Percentiles rank a stretch among this genome's conserved stretches.
phyloP scores from a whole-genome alignment of 306 rosid species.

The Parietaria judaica region DNA sequence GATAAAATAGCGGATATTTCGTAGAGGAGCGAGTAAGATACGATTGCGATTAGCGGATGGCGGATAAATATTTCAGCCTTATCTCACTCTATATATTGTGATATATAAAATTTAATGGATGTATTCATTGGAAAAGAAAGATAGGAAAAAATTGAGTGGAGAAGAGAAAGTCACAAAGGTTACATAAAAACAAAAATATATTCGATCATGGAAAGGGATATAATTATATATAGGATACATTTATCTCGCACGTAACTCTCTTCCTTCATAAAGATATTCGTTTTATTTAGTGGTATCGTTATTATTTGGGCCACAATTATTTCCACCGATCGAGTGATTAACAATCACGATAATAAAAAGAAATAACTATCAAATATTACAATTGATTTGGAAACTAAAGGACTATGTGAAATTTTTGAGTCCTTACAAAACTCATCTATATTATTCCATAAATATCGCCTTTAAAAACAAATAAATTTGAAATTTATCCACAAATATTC shows the following conservation, averaged over 20 bases:
- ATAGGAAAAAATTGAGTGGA: background rate
- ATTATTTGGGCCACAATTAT: background rate
- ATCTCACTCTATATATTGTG: too few species aligned
- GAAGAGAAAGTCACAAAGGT: background rate
- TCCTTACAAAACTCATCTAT: conserved; percentile 30
- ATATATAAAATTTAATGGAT: too few species aligned
- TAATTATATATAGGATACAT: background rate
- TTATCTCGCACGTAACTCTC: background rate
- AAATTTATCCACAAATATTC: conserved; percentile 18
- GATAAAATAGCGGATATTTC: too few species aligned
- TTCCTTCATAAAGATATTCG: background rate
- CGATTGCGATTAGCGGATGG: too few species aligned
- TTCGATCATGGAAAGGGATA: background rate
- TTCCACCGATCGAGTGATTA: background rate
- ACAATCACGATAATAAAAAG: background rate
- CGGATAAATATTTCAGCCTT: too few species aligned
- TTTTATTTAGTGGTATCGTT: background rate
- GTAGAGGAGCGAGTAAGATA: too few species aligned
- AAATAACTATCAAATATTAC: background rate
- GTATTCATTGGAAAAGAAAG: too few species aligned
- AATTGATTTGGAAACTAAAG: background rate
- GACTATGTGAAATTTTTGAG: background rate
- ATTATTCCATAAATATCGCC: conserved; percentile 5
- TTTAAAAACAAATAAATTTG: conserved; percentile 1
- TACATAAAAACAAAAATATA: background rate